Evolutionary conservation across 768 basidiomycete species (phyloP), one percentile per base, ranked within the genome.

Genomic region (Podaxis carcinomalis): DNA sequence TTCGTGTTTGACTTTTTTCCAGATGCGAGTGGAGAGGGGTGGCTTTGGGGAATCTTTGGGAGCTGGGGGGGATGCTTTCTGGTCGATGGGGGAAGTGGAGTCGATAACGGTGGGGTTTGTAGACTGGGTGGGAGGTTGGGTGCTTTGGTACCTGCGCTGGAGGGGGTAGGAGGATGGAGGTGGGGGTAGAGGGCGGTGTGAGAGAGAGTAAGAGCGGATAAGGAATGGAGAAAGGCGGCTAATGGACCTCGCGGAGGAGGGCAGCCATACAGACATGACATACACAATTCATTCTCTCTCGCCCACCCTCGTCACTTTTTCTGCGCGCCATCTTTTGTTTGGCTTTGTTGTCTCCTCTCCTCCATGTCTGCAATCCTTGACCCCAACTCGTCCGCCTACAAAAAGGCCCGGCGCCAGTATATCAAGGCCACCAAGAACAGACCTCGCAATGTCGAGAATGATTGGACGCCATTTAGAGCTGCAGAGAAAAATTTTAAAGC

Each of bases 1-100:
- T 74, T 98, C 97, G 68, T 98, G 92, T 77, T 98, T 99, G 63
- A 98, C 87, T 67, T 87, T 91, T 66, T 89, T 90, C 96, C 96
- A 98, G 5, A 83, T 83, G 40, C 95, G 80, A 9, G 83, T 79
- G 42, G 77, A 61, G 2, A 92, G 71, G 11, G 82, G 80, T 19
- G 66, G 69, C 44, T 78, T 72, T 2, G 78, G 62, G 6, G 68
- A 59, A 36, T 81, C 78, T 66, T 79, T 80, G 35, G 79, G 73
- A 0, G 78, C 73, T 9, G 84, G 84, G 6, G 79, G 79, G n/a
- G 74, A 70, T 0, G 82, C 68, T 67, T 83, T 87, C 32, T 70
- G 66, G 62, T 84, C 83, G 16, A 3, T 36, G 74, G 64, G 4
- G 75, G 58, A 28, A 52, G 75, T 61, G 47, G 65, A 57, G 52